Conservation (phyloP, 1,139 yeast species). For the Magnusiomyces magnusii region DNA sequence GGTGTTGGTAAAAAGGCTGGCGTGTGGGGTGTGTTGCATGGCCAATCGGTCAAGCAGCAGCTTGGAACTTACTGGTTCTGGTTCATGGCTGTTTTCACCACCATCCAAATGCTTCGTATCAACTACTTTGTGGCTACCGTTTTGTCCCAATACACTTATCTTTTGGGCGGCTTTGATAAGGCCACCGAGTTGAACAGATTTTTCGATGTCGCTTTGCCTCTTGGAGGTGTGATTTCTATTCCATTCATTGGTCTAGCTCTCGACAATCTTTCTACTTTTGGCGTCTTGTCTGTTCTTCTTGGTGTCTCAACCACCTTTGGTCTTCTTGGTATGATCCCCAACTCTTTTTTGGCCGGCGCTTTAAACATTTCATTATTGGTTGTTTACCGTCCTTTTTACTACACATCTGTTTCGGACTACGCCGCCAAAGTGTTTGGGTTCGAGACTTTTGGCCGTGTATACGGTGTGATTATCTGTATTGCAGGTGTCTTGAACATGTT, state of each 20-base stretch:
- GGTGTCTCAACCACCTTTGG: slow-evolving; percentile 25
- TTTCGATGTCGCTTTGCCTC: slow-evolving; percentile 77
- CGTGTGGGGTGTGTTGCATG: slow-evolving; percentile 79
- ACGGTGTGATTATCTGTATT: slow-evolving; percentile 75
- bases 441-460: slow-evolving; percentile 85
- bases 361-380: slow-evolving; percentile 64
- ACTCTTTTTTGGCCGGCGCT: slow-evolving; percentile 50
- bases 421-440: slow-evolving; percentile 92
- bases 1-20: slow-evolving; percentile 40
- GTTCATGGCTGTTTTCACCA: slow-evolving; percentile 68
- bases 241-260: slow-evolving; percentile 80
- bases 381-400: slow-evolving; percentile 84
- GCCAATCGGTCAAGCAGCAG: slow-evolving; percentile 52
- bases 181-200: slow-evolving; percentile 61
- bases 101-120: slow-evolving; percentile 82
- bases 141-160: slow-evolving; percentile 64
- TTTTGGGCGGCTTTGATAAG: slow-evolving; percentile 46
- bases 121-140: slow-evolving; percentile 89
- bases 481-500: slow-evolving; percentile 70
- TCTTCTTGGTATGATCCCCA: slow-evolving; percentile 14
- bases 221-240: slow-evolving; percentile 78
- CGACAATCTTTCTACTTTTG: slow-evolving; percentile 62
- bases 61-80: slow-evolving; percentile 69
- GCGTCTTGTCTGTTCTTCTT: slow-evolving; percentile 45
- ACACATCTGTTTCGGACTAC: slow-evolving; percentile 86